Conservation (phyloP, 179 eudicot species). For the Pouteria campechiana region DNA sequence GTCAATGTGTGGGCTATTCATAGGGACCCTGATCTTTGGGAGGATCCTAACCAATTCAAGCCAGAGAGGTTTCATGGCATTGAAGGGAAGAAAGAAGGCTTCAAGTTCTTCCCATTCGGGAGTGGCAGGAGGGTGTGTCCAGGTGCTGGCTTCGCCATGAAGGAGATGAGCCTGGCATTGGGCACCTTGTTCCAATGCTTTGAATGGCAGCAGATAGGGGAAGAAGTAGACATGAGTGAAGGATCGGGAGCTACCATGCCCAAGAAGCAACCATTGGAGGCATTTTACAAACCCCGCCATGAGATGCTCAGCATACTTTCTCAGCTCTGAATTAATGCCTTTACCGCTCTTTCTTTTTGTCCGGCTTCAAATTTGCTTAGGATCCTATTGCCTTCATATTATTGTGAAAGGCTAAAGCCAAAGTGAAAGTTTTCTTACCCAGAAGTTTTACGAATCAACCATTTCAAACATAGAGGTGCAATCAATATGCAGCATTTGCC, state of each 20-base stretch:
- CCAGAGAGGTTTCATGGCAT: slow-evolving; percentile 19
- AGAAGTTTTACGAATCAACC: too few relatives aligned
- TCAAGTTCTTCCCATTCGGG: slow-evolving; percentile 46
- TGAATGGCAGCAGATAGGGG: slow-evolving; percentile 39
- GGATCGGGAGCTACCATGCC: slow-evolving; percentile 42
- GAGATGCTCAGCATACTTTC: too few relatives aligned
- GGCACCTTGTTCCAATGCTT: slow-evolving; percentile 57
- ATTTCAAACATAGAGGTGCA: too few relatives aligned
- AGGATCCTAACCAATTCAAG: slow-evolving; percentile 10
- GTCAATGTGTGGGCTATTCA: slow-evolving; percentile 25
- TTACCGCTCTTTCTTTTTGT: too few relatives aligned
- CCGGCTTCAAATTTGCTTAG: too few relatives aligned
- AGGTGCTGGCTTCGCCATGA: slow-evolving; percentile 33
- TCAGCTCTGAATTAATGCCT: too few relatives aligned
- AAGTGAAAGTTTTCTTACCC: too few relatives aligned
- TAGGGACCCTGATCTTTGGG: slow-evolving; percentile 19
- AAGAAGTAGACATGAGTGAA: slow-evolving; percentile 36
- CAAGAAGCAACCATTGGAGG: slow-evolving; percentile 38
- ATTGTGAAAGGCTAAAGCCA: too few relatives aligned
- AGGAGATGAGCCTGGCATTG: slow-evolving; percentile 38
- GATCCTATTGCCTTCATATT: too few relatives aligned
- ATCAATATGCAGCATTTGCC: too few relatives aligned
- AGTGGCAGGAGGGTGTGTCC: slow-evolving; percentile 56
- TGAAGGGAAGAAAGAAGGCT: slow-evolving; percentile 15
- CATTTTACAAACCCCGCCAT: slow-evolving; percentile 11